A percentile compares a stretch with the other conserved stretches of the same genome.
These are phyloP conservation scores for Starmerella bombi DNA, from an alignment of 805 yeast species.

Conservation along the genomic window DNA sequence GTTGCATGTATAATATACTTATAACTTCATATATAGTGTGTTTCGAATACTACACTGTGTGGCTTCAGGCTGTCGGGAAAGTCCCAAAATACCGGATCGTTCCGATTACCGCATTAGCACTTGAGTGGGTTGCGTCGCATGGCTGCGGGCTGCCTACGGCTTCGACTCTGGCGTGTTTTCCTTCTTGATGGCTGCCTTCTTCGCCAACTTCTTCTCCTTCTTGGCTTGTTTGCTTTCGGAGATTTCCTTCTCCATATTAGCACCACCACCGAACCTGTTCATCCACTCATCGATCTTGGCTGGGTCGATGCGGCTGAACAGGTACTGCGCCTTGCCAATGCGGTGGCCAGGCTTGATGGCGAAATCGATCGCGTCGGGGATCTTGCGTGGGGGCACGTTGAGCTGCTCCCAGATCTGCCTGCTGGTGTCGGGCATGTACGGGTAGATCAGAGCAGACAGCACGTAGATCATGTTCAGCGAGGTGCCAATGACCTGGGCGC, in stretches of 20 bases:
- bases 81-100: too few species aligned
- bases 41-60: not conserved
- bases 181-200: constrained; percentile 13
- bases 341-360: constrained; percentile 68
- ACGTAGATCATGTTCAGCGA: constrained; percentile 80
- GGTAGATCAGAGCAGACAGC: constrained; percentile 68
- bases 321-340: constrained; percentile 79
- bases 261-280: constrained; percentile 69
- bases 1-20: too few species aligned
- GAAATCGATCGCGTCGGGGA: constrained; percentile 61
- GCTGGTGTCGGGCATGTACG: constrained; percentile 82
- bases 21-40: too few species aligned
- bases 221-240: constrained; percentile 9
- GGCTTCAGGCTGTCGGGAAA: too few species aligned
- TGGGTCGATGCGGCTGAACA: constrained; percentile 86
- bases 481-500: constrained; percentile 86
- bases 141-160: too few species aligned
- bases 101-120: too few species aligned
- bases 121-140: too few species aligned
- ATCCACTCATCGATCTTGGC: constrained; percentile 81
- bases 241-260: constrained; percentile 7
- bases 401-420: constrained; percentile 59
- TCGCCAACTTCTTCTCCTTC: constrained; percentile 12
- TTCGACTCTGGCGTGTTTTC: too few species aligned
- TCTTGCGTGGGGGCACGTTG: constrained; percentile 66